Conservation (phyloP, 495 filamentous ascomycete genomes). For the Aspergillus mulundensis region DNA sequence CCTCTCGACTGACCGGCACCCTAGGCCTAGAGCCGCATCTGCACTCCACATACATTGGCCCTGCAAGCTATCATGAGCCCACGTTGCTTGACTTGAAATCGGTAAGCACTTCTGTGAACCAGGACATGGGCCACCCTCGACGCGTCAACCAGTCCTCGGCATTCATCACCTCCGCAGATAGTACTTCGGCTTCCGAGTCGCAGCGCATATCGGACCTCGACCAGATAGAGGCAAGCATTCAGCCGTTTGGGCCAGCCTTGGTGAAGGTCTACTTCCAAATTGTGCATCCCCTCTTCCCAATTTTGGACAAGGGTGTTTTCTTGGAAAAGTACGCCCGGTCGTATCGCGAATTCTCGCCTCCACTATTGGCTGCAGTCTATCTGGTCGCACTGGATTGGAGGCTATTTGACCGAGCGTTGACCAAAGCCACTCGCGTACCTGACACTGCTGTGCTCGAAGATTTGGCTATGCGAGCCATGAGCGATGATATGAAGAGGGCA, state of each 20-base stretch:
- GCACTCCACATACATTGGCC: conserved; percentile 22
- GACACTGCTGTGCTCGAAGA: conserved; percentile 63
- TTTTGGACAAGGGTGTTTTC: conserved; percentile 65
- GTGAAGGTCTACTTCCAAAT: conserved; percentile 77
- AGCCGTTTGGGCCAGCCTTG: conserved; percentile 35
- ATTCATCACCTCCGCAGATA: conserved; percentile 18
- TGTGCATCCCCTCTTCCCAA: conserved; percentile 78
- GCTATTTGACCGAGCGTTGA: conserved; percentile 63
- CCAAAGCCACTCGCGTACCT: conserved; percentile 41
- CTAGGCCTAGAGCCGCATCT: conserved; percentile 22
- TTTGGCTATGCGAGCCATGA: conserved; percentile 58
- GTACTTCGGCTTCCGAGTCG: conserved; percentile 16
- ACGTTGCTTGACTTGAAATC: conserved; percentile 17
- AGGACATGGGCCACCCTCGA: conserved; percentile 15
- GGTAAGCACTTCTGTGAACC: background rate
- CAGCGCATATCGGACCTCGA: conserved; percentile 24
- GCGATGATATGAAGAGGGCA: conserved; percentile 62
- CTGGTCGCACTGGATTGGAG: conserved; percentile 80
- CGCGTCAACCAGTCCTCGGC: conserved; percentile 17
- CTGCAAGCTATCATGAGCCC: conserved; percentile 21
- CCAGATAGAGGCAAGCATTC: conserved; percentile 12
- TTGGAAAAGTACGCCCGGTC: conserved; percentile 71
- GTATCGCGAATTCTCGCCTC: conserved; percentile 69
- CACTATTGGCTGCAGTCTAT: conserved; percentile 78
- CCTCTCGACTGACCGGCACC: conserved; percentile 15